These are phyloP conservation scores for Fusarium gaditjirri DNA, from an alignment of 2,329 filamentous ascomycete genomes.

Conservation along the genomic window DNA sequence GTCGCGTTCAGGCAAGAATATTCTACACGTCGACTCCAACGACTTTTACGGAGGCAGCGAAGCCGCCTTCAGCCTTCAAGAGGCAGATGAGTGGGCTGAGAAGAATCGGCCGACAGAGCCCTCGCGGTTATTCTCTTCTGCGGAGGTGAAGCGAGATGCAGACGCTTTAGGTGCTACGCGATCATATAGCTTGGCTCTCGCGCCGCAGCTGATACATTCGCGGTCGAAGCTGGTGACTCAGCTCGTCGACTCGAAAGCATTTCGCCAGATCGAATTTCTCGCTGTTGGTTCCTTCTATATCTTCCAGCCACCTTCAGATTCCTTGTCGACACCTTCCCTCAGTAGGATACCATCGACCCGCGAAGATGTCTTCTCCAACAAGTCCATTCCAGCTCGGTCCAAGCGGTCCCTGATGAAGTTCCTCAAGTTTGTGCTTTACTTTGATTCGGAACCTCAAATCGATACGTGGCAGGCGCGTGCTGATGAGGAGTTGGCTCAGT, in stretches of 20 bases:
- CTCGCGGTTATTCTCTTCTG: constrained; percentile 43
- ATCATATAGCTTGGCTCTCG: constrained; percentile 83
- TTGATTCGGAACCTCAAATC: constrained; percentile 66
- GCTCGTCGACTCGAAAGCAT: constrained; percentile 89
- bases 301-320: constrained; percentile 57
- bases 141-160: constrained; percentile 51
- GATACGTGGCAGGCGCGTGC: constrained; percentile 70
- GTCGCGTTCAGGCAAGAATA: constrained; percentile 89
- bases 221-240: constrained; percentile 80
- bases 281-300: constrained; percentile 95
- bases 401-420: constrained; percentile 95
- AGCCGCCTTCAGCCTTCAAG: constrained; percentile 85
- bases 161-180: constrained; percentile 70
- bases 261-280: constrained; percentile 90
- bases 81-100: constrained; percentile 79
- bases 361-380: constrained; percentile 89
- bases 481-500: constrained; percentile 64
- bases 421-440: constrained; percentile 84
- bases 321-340: constrained; percentile 55
- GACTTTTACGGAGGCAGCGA: constrained; percentile 88
- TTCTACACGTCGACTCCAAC: constrained; percentile 90
- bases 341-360: constrained; percentile 85
- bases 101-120: constrained; percentile 43
- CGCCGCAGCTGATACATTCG: constrained; percentile 87
- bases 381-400: constrained; percentile 77